Evolutionary conservation across 192 early-diverging fungal species (phyloP).

Genomic region (Radiomyces spectabilis): DNA sequence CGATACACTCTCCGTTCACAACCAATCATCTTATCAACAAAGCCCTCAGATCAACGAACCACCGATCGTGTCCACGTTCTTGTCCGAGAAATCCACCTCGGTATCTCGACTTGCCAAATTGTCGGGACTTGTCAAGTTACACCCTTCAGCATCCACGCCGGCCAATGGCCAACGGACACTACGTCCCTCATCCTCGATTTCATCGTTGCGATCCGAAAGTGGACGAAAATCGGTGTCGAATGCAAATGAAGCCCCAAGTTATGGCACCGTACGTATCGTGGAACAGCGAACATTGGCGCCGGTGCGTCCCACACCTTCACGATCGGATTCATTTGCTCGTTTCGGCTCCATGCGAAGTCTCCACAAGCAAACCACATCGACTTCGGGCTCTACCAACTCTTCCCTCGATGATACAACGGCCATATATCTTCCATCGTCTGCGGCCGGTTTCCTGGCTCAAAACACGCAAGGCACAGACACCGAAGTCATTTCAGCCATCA

Average conservation of each 20-base stretch:
- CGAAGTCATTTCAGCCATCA: constrained; percentile 65
- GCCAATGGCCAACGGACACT: not conserved
- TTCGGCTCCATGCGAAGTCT: not conserved
- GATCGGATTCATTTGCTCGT: not conserved
- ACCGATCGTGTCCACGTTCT: too few species aligned
- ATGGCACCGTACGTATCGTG: constrained; percentile 4
- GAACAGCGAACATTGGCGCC: constrained; percentile 1
- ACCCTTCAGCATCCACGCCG: constrained; percentile 20
- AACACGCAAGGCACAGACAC: too few species aligned
- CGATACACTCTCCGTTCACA: too few species aligned
- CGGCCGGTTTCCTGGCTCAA: not conserved
- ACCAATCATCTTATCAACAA: too few species aligned
- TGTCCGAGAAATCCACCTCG: constrained; percentile 12
- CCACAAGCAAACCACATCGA: not conserved
- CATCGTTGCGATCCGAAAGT: constrained; percentile 12
- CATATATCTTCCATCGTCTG: not conserved
- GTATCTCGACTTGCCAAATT: constrained; percentile 9
- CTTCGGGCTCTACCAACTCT: constrained; percentile 9
- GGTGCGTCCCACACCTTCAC: not conserved
- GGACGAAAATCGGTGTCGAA: too few species aligned
- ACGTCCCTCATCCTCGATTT: constrained; percentile 5
- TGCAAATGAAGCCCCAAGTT: too few species aligned
- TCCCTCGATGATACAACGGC: not conserved
- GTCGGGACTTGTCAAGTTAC: constrained; percentile 7
- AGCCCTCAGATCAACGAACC: not conserved